phyloP scores from a whole-genome alignment of 2,329 filamentous ascomycete species.

The Ophiostoma ips region DNA sequence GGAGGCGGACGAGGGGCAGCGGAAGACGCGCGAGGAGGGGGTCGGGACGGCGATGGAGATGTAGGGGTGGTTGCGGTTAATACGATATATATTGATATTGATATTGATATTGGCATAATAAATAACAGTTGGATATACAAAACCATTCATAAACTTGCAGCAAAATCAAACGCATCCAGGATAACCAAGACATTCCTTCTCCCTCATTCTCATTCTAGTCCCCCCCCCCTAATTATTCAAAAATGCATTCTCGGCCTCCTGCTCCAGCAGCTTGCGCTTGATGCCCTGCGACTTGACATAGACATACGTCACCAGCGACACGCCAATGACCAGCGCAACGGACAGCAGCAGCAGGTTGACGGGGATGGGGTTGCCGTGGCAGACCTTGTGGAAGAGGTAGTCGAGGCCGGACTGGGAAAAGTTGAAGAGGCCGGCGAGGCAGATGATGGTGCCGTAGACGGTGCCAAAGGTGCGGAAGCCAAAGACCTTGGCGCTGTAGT shows the following conservation, averaged over 20 bases:
- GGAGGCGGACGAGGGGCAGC: slow-evolving; percentile 39
- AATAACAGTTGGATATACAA: too few species aligned
- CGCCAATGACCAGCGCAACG: slow-evolving; percentile 49
- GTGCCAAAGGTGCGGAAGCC: slow-evolving; percentile 85
- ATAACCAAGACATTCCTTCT: too few species aligned
- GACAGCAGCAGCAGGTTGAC: slow-evolving; percentile 58
- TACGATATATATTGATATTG: too few species aligned
- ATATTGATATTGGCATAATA: too few species aligned
- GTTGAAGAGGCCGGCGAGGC: slow-evolving; percentile 69
- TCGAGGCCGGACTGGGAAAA: slow-evolving; percentile 74
- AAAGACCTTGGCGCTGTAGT: slow-evolving; percentile 85
- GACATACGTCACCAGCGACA: slow-evolving; percentile 54
- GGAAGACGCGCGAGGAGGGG: slow-evolving; percentile 42
- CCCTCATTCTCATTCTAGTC: too few species aligned
- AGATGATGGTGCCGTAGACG: slow-evolving; percentile 87
- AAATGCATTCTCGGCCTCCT: slow-evolving; percentile 20
- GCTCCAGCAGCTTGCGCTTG: slow-evolving; percentile 20
- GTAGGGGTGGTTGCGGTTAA: neutral
- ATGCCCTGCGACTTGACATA: slow-evolving; percentile 25
- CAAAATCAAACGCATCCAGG: too few species aligned
- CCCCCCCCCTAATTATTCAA: too few species aligned
- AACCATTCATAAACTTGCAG: too few species aligned
- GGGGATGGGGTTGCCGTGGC: slow-evolving; percentile 58
- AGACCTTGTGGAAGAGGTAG: slow-evolving; percentile 59
- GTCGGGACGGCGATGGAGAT: slow-evolving; percentile 42